Percentiles rank a stretch among this genome's conserved stretches.
Conservation (phyloP, 1,284 basidiomycete species). For the Gymnopus androsaceus region DNA sequence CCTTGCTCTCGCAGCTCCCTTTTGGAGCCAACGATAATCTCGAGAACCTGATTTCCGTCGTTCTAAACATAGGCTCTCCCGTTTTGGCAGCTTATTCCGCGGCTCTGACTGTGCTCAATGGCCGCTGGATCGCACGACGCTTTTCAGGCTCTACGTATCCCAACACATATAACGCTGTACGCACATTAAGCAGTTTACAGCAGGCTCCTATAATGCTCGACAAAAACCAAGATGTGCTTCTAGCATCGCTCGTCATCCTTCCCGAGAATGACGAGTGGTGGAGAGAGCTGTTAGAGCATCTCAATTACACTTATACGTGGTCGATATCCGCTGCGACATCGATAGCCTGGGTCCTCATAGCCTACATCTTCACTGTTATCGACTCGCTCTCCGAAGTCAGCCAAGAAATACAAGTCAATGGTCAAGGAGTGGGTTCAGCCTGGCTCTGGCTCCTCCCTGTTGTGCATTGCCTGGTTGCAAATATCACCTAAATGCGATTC, state of each 20-base stretch:
- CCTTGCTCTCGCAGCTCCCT: constrained; percentile 30
- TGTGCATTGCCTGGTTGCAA: constrained; percentile 35
- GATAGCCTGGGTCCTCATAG: constrained; percentile 37
- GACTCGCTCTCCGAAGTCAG: constrained; percentile 29
- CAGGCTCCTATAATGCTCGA: constrained; percentile 34
- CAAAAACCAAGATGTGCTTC: constrained; percentile 22
- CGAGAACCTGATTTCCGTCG: constrained; percentile 34
- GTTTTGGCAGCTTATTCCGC: constrained; percentile 40
- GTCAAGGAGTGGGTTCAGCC: constrained; percentile 31
- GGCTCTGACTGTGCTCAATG: constrained; percentile 37
- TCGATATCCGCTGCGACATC: constrained; percentile 34
- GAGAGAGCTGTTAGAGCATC: constrained; percentile 27
- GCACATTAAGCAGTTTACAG: constrained; percentile 34
- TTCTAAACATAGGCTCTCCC: constrained; percentile 40
- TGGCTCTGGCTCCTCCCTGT: constrained; percentile 39
- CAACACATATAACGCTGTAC: constrained; percentile 31
- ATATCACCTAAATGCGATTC: constrained; percentile 36
- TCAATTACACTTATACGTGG: constrained; percentile 37
- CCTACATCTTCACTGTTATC: constrained; percentile 33
- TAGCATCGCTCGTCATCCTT: constrained; percentile 38
- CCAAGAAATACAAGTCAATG: constrained; percentile 23
- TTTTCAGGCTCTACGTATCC: constrained; percentile 32
- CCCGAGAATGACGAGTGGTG: constrained; percentile 39
- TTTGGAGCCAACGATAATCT: constrained; percentile 28
- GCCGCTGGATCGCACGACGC: constrained; percentile 33